Percentiles rank a stretch among this genome's conserved stretches.
Conservation (phyloP, 2,329 filamentous ascomycete species). For the Monilinia laxa region DNA sequence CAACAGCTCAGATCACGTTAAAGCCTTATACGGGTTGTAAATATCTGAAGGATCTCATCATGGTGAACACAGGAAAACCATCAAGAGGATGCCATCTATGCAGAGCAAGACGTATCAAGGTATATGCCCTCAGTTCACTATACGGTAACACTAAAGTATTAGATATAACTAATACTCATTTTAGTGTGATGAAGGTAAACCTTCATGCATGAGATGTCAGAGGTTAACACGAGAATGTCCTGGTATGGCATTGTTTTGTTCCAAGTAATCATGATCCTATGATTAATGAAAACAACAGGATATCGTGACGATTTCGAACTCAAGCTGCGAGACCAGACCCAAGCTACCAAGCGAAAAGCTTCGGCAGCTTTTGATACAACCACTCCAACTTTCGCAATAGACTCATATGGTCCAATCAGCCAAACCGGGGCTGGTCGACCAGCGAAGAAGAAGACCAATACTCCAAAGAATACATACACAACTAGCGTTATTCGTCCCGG, state of each 20-base stretch:
- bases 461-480: neutral
- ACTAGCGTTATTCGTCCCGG: neutral
- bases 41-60: neutral
- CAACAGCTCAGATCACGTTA: neutral
- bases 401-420: neutral
- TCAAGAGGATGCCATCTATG: conserved; percentile 26
- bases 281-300: neutral
- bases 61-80: conserved; percentile 21
- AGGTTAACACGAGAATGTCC: conserved; percentile 61
- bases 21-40: too few species aligned
- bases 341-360: conserved; percentile 3
- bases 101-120: conserved; percentile 26
- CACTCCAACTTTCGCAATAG: neutral
- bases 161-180: neutral
- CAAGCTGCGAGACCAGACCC: neutral
- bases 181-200: conserved; percentile 64
- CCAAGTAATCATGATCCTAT: neutral
- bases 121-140: neutral
- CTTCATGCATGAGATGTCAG: conserved; percentile 60
- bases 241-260: conserved; percentile 46
- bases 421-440: neutral
- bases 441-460: neutral
- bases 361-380: neutral
- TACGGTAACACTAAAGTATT: too few species aligned
- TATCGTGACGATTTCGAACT: conserved; percentile 16